A percentile compares a stretch with the other conserved stretches of the same genome.
Evolutionary conservation across 306 rosid species (phyloP).

Genomic region (Medicago lupulina): DNA sequence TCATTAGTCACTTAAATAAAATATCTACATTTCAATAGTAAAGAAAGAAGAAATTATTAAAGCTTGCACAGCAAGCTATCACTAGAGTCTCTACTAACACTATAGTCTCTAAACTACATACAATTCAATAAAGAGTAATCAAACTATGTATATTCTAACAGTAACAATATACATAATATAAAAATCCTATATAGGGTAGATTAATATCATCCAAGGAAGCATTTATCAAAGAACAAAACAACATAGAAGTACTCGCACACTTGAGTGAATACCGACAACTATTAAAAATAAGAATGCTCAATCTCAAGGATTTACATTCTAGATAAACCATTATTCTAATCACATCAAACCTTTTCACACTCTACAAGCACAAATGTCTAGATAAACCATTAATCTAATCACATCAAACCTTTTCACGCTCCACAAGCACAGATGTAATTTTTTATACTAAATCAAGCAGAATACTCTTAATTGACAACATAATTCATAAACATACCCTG

Average conservation of each 20-base stretch:
- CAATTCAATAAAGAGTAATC: too few species aligned
- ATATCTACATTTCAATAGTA: conserved; percentile 5
- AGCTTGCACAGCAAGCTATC: too few species aligned
- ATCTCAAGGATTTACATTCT: conserved; percentile 3
- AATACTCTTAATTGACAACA: conserved; percentile 5
- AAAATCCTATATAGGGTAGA: neutral
- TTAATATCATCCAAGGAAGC: conserved; percentile 20
- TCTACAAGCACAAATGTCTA: conserved; percentile 28
- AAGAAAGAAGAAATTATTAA: neutral
- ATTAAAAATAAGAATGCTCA: conserved; percentile 6
- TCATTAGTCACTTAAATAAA: conserved; percentile 18
- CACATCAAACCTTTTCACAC: conserved; percentile 29
- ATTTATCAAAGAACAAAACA: conserved; percentile 19
- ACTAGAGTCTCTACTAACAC: too few species aligned
- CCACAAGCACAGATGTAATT: conserved; percentile 22
- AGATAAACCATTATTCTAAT: conserved; percentile 20
- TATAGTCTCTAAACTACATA: too few species aligned
- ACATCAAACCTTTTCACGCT: conserved; percentile 30
- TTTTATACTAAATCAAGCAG: conserved; percentile 34
- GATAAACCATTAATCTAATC: conserved; percentile 20
- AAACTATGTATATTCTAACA: neutral
- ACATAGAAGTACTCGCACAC: conserved; percentile 9
- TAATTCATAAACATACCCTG: conserved; percentile 66
- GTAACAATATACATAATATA: conserved; percentile 5
- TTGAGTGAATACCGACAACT: neutral